Conservation (phyloP, 108 stramenopile species). For the Cyclotella baltica region DNA sequence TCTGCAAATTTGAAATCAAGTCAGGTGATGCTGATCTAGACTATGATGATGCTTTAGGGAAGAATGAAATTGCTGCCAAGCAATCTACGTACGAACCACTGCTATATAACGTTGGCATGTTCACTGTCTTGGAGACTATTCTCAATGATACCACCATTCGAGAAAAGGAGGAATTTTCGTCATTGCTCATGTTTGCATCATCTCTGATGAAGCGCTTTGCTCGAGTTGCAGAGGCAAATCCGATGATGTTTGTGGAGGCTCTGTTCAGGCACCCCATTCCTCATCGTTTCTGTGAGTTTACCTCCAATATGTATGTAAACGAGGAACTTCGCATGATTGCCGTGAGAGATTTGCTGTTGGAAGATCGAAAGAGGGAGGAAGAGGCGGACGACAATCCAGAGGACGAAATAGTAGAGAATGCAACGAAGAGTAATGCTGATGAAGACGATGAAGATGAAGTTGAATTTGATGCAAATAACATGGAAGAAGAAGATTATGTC, state of each 20-base stretch:
- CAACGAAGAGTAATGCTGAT: neutral
- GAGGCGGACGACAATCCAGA: constrained; percentile 43
- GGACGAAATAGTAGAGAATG: neutral
- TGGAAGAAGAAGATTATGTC: constrained; percentile 18
- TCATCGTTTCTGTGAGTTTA: constrained; percentile 78
- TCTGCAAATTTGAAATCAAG: constrained; percentile 65
- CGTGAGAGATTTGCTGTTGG: constrained; percentile 73
- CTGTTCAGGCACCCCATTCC: constrained; percentile 74
- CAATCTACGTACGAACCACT: constrained; percentile 83
- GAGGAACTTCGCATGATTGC: constrained; percentile 88
- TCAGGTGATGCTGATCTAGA: constrained; percentile 54
- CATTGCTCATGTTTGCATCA: constrained; percentile 66
- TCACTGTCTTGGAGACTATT: constrained; percentile 71
- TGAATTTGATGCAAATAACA: constrained; percentile 62
- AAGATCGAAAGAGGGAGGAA: constrained; percentile 58
- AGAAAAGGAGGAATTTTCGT: constrained; percentile 57
- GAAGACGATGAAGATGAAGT: constrained; percentile 59
- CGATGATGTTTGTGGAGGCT: constrained; percentile 82
- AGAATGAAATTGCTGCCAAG: constrained; percentile 56
- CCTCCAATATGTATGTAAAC: constrained; percentile 79
- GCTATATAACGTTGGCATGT: constrained; percentile 82
- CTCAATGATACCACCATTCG: constrained; percentile 73
- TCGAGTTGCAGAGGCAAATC: constrained; percentile 67
- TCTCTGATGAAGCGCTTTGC: constrained; percentile 77
- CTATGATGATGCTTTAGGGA: constrained; percentile 43